Evolutionary conservation across 371 early-diverging fungal species (phyloP), one percentile per base, ranked within the genome.

Genomic region (Actinomortierella ambigua): DNA sequence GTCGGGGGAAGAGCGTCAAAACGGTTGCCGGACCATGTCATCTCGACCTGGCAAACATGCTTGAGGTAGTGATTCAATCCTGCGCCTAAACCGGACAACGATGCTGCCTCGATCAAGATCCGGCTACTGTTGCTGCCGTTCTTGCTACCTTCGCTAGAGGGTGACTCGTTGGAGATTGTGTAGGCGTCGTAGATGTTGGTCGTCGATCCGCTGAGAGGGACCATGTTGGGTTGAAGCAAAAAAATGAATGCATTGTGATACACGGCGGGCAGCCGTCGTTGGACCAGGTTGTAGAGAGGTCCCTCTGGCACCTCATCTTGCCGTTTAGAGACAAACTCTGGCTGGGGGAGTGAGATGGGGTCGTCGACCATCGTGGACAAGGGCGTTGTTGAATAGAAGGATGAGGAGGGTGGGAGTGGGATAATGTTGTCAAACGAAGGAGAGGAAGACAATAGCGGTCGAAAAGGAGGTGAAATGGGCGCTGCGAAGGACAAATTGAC

Each of bases 11-110:
- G 27, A 5, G 34, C 6, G 26, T 53, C 61, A 40, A 75, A 68
- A 13, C 75, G 57, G 50, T 75, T 61, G 8, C 75, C 75, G 17
- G 68, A 67, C 75, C 75, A 75, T 7, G 64, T 50, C 64, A 75
- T 57, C 50, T 75, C 75, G 40, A 75, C 68, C 18, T 75, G 44
- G 42, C 75, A 75, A 48, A 68, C 47, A n/a, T 63, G 28, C 28
- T 57, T 60, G 42, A 75, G 55, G 20, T 75, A 75, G 44, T 75
- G 51, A 61, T 67, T 75, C 47, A 75, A 41, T 26, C 75, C 75
- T 20, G 59, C 75, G 7, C 75, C 75, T 41, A 75, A 23, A 2
- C 61, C 75, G 0, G 68, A 56, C 2, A 63, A 0, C 2, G 67
- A 56, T 1, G 50, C 67, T 5, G 66, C 67, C 24, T 73, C 67